A percentile compares a stretch with the other conserved stretches of the same genome.
Conservation (phyloP, 805 yeast genomes). For the Metschnikowia picachoensis region DNA sequence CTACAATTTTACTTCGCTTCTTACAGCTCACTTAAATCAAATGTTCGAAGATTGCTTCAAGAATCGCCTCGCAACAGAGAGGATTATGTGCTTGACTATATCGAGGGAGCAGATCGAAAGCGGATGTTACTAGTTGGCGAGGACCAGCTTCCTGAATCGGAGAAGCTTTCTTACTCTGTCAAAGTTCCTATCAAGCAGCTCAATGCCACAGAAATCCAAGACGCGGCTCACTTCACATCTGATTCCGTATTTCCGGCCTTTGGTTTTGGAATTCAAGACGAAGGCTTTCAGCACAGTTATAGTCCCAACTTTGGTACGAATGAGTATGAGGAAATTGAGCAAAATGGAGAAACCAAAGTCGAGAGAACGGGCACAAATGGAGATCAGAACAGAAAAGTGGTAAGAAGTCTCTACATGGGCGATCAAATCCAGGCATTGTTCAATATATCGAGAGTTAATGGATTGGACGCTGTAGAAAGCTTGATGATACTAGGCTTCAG, state of each 20-base stretch:
- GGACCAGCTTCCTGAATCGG: conserved; percentile 44
- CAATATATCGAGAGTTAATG: conserved; percentile 73
- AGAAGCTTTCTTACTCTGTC: conserved; percentile 39
- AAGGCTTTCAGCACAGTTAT: background rate
- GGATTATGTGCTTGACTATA: conserved; percentile 55
- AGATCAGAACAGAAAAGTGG: conserved; percentile 71
- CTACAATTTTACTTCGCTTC: conserved; percentile 43
- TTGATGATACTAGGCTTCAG: conserved; percentile 64
- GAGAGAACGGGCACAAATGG: conserved; percentile 31
- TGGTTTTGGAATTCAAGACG: conserved; percentile 25
- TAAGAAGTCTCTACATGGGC: conserved; percentile 63
- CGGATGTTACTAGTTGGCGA: conserved; percentile 57
- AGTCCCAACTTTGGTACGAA: conserved; percentile 11
- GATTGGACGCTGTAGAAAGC: conserved; percentile 74
- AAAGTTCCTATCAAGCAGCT: conserved; percentile 34
- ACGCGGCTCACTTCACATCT: conserved; percentile 16
- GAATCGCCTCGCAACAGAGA: conserved; percentile 12
- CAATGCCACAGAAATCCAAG: conserved; percentile 19
- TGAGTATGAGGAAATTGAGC: conserved; percentile 23
- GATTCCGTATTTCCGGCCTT: conserved; percentile 13
- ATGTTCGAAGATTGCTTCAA: conserved; percentile 32
- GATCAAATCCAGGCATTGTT: conserved; percentile 70
- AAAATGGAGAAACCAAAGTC: conserved; percentile 14
- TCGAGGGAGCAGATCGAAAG: conserved; percentile 69
- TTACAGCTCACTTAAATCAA: conserved; percentile 47